Percentiles rank a stretch among this genome's conserved stretches.
Conservation (phyloP, 2,329 filamentous ascomycete genomes). For the Balansia obtecta region DNA sequence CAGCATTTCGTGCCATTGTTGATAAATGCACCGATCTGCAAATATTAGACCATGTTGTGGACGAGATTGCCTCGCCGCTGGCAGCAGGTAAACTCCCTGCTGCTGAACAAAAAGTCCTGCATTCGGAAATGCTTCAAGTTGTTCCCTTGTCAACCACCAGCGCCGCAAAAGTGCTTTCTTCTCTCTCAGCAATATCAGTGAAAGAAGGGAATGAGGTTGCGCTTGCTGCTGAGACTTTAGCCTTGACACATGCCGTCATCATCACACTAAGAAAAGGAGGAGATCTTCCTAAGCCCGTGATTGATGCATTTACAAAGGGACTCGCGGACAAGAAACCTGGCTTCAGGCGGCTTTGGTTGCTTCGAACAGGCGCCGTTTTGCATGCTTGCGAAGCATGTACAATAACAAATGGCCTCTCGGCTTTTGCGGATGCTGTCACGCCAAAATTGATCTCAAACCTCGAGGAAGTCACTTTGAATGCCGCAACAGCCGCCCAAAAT, state of each 20-base stretch:
- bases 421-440: slow-evolving; percentile 40
- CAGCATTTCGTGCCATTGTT: slow-evolving; percentile 62
- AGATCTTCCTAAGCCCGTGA: slow-evolving; percentile 51
- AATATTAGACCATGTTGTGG: slow-evolving; percentile 53
- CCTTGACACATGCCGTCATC: slow-evolving; percentile 53
- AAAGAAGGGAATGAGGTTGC: slow-evolving; percentile 88
- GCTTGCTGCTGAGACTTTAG: slow-evolving; percentile 59
- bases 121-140: slow-evolving; percentile 67
- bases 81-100: slow-evolving; percentile 75
- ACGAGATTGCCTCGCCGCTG: slow-evolving; percentile 68
- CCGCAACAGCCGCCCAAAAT: slow-evolving; percentile 65
- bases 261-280: slow-evolving; percentile 48
- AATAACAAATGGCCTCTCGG: slow-evolving; percentile 32
- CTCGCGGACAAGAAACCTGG: slow-evolving; percentile 72
- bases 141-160: slow-evolving; percentile 48
- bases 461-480: slow-evolving; percentile 67
- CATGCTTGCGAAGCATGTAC: slow-evolving; percentile 37
- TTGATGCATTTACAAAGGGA: slow-evolving; percentile 69
- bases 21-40: slow-evolving; percentile 43
- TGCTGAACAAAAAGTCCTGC: slow-evolving; percentile 70
- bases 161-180: slow-evolving; percentile 53
- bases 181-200: slow-evolving; percentile 53
- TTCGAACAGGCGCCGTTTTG: slow-evolving; percentile 60
- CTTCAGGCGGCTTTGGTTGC: slow-evolving; percentile 68
- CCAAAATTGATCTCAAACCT: slow-evolving; percentile 55